phyloP scores from a whole-genome alignment of 805 yeast genomes.

The Barnettozyma californica region DNA sequence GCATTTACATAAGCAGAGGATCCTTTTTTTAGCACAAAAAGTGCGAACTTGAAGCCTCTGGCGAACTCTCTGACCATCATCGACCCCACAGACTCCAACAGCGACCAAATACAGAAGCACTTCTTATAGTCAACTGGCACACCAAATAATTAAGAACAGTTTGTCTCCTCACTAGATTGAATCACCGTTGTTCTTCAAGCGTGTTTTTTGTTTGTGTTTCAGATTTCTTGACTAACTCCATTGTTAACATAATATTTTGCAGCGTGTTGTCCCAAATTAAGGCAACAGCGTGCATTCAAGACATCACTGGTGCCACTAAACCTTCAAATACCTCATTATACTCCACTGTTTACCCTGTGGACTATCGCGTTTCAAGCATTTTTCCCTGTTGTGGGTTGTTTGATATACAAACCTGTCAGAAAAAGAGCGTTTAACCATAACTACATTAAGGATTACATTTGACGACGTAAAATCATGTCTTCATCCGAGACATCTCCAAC shows the following conservation, averaged over 20 bases:
- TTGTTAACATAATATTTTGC: background rate
- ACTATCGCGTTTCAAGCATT: background rate
- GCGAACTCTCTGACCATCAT: background rate
- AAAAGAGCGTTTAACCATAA: background rate
- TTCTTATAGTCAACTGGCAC: background rate
- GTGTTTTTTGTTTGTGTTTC: background rate
- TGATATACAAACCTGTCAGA: background rate
- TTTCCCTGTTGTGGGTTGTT: background rate
- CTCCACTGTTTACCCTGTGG: background rate
- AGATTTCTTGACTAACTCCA: background rate
- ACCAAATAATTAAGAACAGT: background rate
- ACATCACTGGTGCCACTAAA: background rate
- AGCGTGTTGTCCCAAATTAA: background rate
- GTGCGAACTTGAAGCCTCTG: background rate
- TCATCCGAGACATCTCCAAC: slow-evolving; percentile 28
- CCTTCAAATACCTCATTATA: background rate
- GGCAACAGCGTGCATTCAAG: background rate
- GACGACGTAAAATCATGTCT: slow-evolving; percentile 10
- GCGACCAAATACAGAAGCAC: background rate
- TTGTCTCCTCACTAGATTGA: background rate
- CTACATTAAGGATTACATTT: background rate
- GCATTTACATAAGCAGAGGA: background rate
- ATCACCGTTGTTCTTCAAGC: background rate
- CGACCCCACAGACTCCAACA: background rate
- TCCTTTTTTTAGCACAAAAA: slow-evolving; percentile 1